phyloP scores from a whole-genome alignment of 2,329 filamentous ascomycete genomes.

The Pseudogymnoascus sp. region DNA sequence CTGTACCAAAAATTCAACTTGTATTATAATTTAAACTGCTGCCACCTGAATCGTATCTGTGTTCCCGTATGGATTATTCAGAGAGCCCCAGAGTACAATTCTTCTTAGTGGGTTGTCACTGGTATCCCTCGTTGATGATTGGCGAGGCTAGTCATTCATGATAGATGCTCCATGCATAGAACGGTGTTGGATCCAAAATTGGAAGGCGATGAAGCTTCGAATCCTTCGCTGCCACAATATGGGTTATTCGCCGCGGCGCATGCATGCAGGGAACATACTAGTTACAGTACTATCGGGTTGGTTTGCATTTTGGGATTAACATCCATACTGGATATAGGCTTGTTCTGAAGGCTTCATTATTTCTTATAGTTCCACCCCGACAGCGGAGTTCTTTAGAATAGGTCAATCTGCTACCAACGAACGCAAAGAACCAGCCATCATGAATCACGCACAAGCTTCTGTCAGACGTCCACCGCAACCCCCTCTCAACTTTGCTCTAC shows the following conservation, averaged over 20 bases:
- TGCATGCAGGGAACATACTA: background rate
- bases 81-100: background rate
- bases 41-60: background rate
- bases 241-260: background rate
- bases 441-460: background rate
- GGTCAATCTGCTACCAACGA: background rate
- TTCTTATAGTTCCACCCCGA: background rate
- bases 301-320: background rate
- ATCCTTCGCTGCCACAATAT: background rate
- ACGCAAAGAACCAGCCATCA: background rate
- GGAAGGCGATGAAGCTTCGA: background rate
- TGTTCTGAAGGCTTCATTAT: background rate
- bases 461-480: background rate
- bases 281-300: background rate
- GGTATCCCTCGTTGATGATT: background rate
- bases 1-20: too few species aligned
- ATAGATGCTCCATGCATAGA: background rate
- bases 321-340: background rate
- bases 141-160: background rate
- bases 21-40: too few species aligned
- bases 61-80: background rate
- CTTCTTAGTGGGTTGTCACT: background rate
- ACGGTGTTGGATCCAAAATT: background rate
- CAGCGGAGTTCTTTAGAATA: background rate
- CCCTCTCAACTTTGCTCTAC: background rate